A percentile compares a stretch with the other conserved stretches of the same genome.
These are phyloP conservation scores for Rhododendron griersonianum DNA, from an alignment of 148 eudicot genomes.

Conservation along the genomic window DNA sequence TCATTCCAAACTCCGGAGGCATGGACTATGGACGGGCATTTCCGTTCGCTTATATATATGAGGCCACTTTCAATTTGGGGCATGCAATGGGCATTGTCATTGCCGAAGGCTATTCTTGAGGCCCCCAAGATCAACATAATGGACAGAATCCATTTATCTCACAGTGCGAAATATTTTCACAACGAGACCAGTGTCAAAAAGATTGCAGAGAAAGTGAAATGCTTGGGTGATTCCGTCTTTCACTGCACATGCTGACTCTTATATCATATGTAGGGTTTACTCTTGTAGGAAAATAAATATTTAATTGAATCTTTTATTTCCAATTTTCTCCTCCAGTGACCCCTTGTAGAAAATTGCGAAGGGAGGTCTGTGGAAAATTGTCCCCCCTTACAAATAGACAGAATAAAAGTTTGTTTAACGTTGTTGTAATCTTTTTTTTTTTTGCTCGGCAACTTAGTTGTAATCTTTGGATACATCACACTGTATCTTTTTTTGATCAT, in stretches of 20 bases:
- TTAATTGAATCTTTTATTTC: not conserved
- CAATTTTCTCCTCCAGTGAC: not conserved
- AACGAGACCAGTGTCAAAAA: constrained; percentile 46
- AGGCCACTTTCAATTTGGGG: constrained; percentile 52
- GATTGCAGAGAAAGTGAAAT: constrained; percentile 42
- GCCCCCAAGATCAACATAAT: constrained; percentile 71
- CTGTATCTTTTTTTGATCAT: not conserved
- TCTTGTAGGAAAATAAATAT: not conserved
- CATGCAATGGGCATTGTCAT: constrained; percentile 70
- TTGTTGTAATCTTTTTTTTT: not conserved
- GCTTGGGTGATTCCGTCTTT: constrained; percentile 68
- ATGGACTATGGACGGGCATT: constrained; percentile 44
- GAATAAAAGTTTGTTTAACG: not conserved
- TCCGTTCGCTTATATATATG: constrained; percentile 47
- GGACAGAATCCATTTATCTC: constrained; percentile 54
- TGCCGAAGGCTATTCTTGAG: constrained; percentile 63
- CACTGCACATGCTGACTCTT: constrained; percentile 60
- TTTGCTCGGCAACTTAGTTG: not conserved
- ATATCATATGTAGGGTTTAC: not conserved
- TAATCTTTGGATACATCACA: not conserved
- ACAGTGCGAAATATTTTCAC: constrained; percentile 28
- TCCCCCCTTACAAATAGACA: not conserved
- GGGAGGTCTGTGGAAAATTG: not conserved
- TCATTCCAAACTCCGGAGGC: constrained; percentile 50
- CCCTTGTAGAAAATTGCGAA: not conserved